Percentiles rank a stretch among this genome's conserved stretches.
phyloP scores from a whole-genome alignment of 225 moss, liverwort and hornwort genomes.

The Antitrichia curtipendula region DNA sequence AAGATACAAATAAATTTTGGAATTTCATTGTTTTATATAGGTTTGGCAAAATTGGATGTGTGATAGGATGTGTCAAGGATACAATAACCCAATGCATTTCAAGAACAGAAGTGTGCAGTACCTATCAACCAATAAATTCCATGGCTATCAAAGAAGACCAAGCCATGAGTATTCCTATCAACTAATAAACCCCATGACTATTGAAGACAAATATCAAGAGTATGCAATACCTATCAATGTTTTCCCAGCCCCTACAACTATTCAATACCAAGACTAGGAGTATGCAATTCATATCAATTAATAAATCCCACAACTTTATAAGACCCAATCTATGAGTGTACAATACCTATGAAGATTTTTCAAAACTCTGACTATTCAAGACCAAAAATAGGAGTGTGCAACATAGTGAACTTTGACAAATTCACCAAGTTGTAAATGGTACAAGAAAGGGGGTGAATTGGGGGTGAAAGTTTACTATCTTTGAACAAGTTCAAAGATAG shows the following conservation, averaged over 20 bases:
- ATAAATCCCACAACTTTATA: no score
- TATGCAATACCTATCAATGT: neutral
- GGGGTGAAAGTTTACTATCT: no score
- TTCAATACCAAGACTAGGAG: neutral
- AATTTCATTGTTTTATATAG: neutral
- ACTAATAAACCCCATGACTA: neutral
- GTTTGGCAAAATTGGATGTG: neutral
- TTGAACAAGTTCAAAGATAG: no score
- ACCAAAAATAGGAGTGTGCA: neutral
- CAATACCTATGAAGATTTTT: neutral
- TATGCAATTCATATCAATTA: no score
- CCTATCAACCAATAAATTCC: neutral
- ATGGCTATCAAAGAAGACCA: neutral
- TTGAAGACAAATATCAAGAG: fast-evolving
- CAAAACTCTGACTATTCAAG: neutral
- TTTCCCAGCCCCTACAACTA: fast-evolving
- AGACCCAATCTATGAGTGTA: no score
- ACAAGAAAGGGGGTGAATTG: no score
- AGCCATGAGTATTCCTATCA: neutral
- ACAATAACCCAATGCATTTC: neutral
- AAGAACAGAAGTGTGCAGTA: neutral
- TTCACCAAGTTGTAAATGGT: no score
- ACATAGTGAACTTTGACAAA: no score
- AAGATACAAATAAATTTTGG: neutral
- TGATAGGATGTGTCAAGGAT: neutral